Percentiles rank a stretch among this genome's conserved stretches.
Conservation (phyloP, 805 yeast species). For the Tetrapisispora phaffii region DNA sequence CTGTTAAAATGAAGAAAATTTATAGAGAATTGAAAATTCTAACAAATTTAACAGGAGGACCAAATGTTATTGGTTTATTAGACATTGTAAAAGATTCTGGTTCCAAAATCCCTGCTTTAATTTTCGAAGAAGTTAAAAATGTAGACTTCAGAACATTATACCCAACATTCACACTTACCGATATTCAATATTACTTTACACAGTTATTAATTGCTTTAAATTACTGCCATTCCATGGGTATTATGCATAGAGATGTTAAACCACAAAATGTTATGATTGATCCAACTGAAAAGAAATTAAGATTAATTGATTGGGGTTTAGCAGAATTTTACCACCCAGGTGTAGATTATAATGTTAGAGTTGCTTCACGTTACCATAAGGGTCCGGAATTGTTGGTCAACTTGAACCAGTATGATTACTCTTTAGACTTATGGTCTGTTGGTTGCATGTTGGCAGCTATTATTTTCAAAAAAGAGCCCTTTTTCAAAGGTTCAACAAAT, state of each 20-base stretch:
- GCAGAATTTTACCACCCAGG: conserved; percentile 91
- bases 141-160: conserved; percentile 79
- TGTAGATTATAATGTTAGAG: conserved; percentile 82
- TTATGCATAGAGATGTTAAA: conserved; percentile 89
- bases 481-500: conserved; percentile 85
- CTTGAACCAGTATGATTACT: conserved; percentile 75
- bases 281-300: conserved; percentile 48
- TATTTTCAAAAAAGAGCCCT: conserved; percentile 81
- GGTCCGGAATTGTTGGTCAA: conserved; percentile 87
- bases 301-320: conserved; percentile 89
- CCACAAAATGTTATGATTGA: conserved; percentile 94
- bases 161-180: conserved; percentile 65
- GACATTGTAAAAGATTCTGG: conserved; percentile 85
- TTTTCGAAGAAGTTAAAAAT: conserved; percentile 77
- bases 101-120: conserved; percentile 77
- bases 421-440: conserved; percentile 81
- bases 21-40: conserved; percentile 82
- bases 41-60: conserved; percentile 76
- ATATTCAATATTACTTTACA: conserved; percentile 73
- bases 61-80: conserved; percentile 62
- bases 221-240: conserved; percentile 86
- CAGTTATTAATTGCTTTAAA: conserved; percentile 77
- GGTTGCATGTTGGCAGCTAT: conserved; percentile 90
- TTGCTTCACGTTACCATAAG: conserved; percentile 83
- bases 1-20: conserved; percentile 87